phyloP scores from a whole-genome alignment of 371 early-diverging fungal species.

The Rhizopus microsporus region DNA sequence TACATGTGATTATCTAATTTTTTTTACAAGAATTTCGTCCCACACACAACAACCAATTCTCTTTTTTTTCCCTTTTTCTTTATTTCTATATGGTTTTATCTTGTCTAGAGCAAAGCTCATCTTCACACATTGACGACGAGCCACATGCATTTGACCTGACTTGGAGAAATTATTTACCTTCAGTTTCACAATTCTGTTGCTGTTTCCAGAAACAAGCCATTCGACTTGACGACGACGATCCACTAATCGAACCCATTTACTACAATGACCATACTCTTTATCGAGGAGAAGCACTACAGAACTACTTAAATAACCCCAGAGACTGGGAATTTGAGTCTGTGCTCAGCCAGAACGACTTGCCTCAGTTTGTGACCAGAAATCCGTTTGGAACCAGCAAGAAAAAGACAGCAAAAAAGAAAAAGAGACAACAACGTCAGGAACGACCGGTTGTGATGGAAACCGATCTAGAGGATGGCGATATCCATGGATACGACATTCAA shows the following conservation, averaged over 20 bases:
- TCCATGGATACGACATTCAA: conserved; percentile 23
- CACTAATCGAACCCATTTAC: conserved; percentile 30
- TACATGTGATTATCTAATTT: conserved; percentile 6
- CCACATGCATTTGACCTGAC: conserved; percentile 40
- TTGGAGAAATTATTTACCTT: conserved; percentile 50
- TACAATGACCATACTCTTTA: conserved; percentile 34
- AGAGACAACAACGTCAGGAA: conserved; percentile 12
- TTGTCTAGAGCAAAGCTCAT: background rate
- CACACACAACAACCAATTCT: background rate
- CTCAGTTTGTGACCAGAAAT: conserved; percentile 40
- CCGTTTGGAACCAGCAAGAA: conserved; percentile 37
- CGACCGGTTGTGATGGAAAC: conserved; percentile 23
- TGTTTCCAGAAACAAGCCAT: conserved; percentile 19
- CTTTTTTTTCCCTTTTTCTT: background rate
- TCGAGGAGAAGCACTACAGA: conserved; percentile 29
- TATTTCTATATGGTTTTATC: background rate
- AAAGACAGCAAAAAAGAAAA: conserved; percentile 21
- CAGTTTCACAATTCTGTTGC: conserved; percentile 26
- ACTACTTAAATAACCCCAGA: conserved; percentile 25
- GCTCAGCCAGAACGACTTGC: conserved; percentile 14
- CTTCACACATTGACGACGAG: background rate
- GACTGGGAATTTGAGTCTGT: conserved; percentile 38
- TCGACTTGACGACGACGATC: conserved; percentile 38
- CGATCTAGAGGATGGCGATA: conserved; percentile 24
- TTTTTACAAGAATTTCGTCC: background rate